Percentiles rank a stretch among this genome's conserved stretches.
phyloP scores from a whole-genome alignment of 1,284 basidiomycete species.

The Caloboletus inedulis region DNA sequence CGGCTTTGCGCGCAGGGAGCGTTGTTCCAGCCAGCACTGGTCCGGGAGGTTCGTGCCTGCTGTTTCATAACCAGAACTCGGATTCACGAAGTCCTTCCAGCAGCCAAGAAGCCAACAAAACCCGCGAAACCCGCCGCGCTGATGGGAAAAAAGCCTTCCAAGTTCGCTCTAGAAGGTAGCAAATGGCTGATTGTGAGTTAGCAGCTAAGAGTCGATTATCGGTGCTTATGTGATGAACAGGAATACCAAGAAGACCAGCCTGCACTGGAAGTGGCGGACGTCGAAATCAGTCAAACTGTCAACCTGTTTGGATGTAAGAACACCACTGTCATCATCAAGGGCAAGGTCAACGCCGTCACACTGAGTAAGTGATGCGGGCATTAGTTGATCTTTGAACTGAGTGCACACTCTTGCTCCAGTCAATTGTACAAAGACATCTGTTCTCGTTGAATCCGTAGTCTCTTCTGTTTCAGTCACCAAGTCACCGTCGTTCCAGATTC shows the following conservation, averaged over 20 bases:
- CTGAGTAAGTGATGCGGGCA: slow-evolving; percentile 57
- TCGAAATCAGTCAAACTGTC: slow-evolving; percentile 81
- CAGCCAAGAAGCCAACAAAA: slow-evolving; percentile 64
- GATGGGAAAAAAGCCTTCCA: slow-evolving; percentile 89
- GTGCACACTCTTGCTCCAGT: slow-evolving; percentile 46
- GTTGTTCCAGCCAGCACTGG: slow-evolving; percentile 55
- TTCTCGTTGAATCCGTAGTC: slow-evolving; percentile 90
- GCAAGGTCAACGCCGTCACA: slow-evolving; percentile 95
- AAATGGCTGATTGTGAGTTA: slow-evolving; percentile 90
- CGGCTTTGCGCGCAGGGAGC: slow-evolving; percentile 68
- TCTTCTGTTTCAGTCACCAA: slow-evolving; percentile 86
- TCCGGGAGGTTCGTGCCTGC: slow-evolving; percentile 33
- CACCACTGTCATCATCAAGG: slow-evolving; percentile 82
- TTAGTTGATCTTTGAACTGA: slow-evolving; percentile 5
- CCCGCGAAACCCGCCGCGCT: slow-evolving; percentile 80
- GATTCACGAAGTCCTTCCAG: slow-evolving; percentile 18
- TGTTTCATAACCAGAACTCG: neutral
- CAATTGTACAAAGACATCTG: slow-evolving; percentile 85
- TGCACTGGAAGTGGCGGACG: slow-evolving; percentile 72
- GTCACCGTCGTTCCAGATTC: slow-evolving; percentile 90
- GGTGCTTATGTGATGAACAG: slow-evolving; percentile 40
- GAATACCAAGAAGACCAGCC: slow-evolving; percentile 91
- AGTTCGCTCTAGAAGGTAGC: slow-evolving; percentile 86
- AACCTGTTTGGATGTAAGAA: slow-evolving; percentile 93
- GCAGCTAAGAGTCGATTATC: neutral